These are phyloP conservation scores for Talaromyces albobiverticillius DNA, from an alignment of 2,329 filamentous ascomycete genomes.

Conservation along the genomic window DNA sequence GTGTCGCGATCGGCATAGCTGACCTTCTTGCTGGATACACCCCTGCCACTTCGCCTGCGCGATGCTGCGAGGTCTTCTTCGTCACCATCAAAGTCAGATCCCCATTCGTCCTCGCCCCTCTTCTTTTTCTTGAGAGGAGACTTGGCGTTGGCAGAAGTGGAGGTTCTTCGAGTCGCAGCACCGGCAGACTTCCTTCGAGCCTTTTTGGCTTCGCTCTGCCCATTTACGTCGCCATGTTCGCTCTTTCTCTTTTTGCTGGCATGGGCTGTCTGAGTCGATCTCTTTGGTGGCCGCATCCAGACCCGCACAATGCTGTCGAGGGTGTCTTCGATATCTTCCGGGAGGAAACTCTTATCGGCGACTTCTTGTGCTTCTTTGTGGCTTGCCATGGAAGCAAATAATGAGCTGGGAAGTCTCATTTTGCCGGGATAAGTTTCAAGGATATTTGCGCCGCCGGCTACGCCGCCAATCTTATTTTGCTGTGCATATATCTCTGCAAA, in stretches of 20 bases:
- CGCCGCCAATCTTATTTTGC: conserved; percentile 48
- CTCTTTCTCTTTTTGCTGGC: conserved; percentile 42
- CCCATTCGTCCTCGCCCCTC: conserved; percentile 40
- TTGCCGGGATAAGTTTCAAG: conserved; percentile 82
- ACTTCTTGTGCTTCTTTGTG: conserved; percentile 80
- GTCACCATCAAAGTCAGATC: conserved; percentile 41
- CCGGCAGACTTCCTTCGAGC: conserved; percentile 27
- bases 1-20: conserved; percentile 46
- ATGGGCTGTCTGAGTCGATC: conserved; percentile 26
- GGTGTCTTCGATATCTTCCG: conserved; percentile 70
- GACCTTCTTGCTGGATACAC: conserved; percentile 31
- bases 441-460: conserved; percentile 44
- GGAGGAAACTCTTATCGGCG: conserved; percentile 79
- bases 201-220: conserved; percentile 28
- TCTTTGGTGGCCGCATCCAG: conserved; percentile 62
- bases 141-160: conserved; percentile 26
- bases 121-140: conserved; percentile 36
- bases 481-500: conserved; percentile 86
- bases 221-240: conserved; percentile 28
- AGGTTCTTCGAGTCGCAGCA: conserved; percentile 34
- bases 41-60: conserved; percentile 40
- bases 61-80: conserved; percentile 29
- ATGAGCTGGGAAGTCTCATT: conserved; percentile 71
- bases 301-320: conserved; percentile 74
- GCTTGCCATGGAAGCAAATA: conserved; percentile 72